Percentiles rank a stretch among this genome's conserved stretches.
These are phyloP conservation scores for Scheffersomyces quercinus DNA, from an alignment of 1,139 yeast genomes.

Conservation along the genomic window DNA sequence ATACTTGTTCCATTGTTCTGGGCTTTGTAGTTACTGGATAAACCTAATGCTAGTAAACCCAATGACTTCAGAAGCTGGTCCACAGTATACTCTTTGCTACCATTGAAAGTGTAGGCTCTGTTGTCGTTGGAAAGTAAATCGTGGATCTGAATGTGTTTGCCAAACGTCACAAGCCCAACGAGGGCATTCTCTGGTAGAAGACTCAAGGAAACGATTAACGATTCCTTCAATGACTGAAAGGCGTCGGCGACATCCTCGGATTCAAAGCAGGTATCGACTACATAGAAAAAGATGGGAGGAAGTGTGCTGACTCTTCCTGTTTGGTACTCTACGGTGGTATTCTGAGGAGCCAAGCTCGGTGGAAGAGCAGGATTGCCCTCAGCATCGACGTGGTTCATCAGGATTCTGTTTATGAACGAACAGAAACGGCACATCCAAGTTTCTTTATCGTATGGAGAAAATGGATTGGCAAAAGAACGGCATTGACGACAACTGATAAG, in stretches of 20 bases:
- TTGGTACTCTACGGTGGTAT: slow-evolving; percentile 61
- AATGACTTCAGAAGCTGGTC: slow-evolving; percentile 54
- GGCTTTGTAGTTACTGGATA: slow-evolving; percentile 12
- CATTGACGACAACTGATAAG: slow-evolving; percentile 56
- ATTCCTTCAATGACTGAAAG: slow-evolving; percentile 53
- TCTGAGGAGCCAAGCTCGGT: slow-evolving; percentile 36
- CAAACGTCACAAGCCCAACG: slow-evolving; percentile 61
- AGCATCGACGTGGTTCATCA: slow-evolving; percentile 11
- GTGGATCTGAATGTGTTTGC: slow-evolving; percentile 65
- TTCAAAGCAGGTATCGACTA: slow-evolving; percentile 68
- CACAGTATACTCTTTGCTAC: slow-evolving; percentile 52
- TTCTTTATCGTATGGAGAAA: slow-evolving; percentile 37
- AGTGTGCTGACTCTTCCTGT: slow-evolving; percentile 44
- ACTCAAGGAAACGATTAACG: slow-evolving; percentile 52
- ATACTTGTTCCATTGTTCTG: slow-evolving; percentile 8
- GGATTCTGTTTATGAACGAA: slow-evolving; percentile 51
- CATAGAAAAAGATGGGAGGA: slow-evolving; percentile 59
- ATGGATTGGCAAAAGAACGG: slow-evolving; percentile 62
- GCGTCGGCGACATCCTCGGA: slow-evolving; percentile 41
- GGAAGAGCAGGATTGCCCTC: slow-evolving; percentile 19
- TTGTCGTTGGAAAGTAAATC: slow-evolving; percentile 44
- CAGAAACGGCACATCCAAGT: slow-evolving; percentile 71
- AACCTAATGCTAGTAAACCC: slow-evolving; percentile 50
- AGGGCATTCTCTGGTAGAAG: slow-evolving; percentile 61
- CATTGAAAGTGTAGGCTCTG: slow-evolving; percentile 52